Conservation (phyloP, 2,329 filamentous ascomycete species). For the Dactylonectria macrodidyma region DNA sequence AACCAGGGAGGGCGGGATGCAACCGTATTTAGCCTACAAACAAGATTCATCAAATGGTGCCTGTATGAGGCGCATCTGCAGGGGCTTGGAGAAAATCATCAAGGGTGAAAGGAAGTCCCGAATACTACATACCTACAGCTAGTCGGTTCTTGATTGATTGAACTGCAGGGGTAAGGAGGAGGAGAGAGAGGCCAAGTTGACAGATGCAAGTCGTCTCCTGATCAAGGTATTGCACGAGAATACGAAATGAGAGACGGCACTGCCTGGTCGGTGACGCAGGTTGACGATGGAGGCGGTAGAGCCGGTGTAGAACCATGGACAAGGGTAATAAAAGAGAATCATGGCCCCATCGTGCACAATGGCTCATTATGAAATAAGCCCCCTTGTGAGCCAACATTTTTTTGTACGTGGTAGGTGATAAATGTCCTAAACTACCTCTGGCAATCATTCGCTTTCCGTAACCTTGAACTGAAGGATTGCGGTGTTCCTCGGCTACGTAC, state of each 20-base stretch:
- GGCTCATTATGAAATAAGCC: too few species aligned
- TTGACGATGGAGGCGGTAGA: conserved; percentile 15
- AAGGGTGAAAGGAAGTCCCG: neutral
- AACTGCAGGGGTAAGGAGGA: conserved; percentile 13
- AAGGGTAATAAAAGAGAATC: neutral
- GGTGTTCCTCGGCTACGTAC: conserved; percentile 10
- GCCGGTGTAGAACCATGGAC: conserved; percentile 11
- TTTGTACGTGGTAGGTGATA: neutral
- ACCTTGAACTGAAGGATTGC: conserved; percentile 5
- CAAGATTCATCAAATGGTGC: neutral
- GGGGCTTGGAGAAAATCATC: neutral
- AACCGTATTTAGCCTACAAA: conserved; percentile 3
- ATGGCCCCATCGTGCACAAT: neutral
- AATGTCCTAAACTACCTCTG: neutral
- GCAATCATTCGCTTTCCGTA: too few species aligned
- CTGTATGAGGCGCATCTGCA: neutral
- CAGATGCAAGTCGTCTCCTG: conserved; percentile 1
- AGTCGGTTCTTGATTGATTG: neutral
- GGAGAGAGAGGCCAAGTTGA: neutral
- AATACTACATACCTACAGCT: neutral
- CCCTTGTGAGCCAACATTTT: too few species aligned
- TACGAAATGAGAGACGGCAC: neutral
- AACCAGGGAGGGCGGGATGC: neutral
- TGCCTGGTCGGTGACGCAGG: neutral
- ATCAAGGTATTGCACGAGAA: neutral